Evolutionary conservation across 176 grass and related monocot species (phyloP).

Genomic region (Pharus latifolius): DNA sequence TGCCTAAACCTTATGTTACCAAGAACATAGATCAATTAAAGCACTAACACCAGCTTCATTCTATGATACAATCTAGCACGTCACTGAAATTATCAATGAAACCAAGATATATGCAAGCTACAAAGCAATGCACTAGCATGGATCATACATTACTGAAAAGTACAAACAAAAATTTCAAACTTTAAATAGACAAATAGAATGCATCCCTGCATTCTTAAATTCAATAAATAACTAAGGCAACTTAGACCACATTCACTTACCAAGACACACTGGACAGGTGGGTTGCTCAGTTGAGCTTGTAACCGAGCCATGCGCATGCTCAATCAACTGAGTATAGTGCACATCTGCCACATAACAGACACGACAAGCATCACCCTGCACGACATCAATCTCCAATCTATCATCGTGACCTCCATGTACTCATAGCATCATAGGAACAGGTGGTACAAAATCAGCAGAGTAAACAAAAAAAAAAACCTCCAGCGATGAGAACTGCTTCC

Average conservation of each 20-base stretch:
- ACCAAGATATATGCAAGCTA: not conserved
- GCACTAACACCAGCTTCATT: too few relatives aligned
- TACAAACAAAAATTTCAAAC: not conserved
- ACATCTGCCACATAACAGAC: conserved; percentile 69
- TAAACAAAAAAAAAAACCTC: conserved; percentile 41
- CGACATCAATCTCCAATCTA: conserved; percentile 19
- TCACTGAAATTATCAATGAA: not conserved
- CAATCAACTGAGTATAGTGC: conserved; percentile 75
- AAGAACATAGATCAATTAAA: too few relatives aligned
- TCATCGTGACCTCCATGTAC: not conserved
- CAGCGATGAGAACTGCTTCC: conserved; percentile 70
- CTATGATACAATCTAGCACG: too few relatives aligned
- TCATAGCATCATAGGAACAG: not conserved
- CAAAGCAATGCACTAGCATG: not conserved
- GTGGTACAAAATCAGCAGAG: not conserved
- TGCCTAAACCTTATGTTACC: not conserved
- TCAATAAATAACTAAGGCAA: not conserved
- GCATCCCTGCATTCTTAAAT: not conserved
- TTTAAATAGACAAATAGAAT: not conserved
- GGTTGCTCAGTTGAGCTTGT: conserved; percentile 62
- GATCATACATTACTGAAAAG: not conserved
- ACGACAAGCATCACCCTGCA: conserved; percentile 53
- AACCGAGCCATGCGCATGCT: conserved; percentile 48
- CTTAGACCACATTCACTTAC: conserved; percentile 30
- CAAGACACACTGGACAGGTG: conserved; percentile 62